Conservation (phyloP, 208 protist genomes). For the Leptomonas pyrrhocoris region DNA sequence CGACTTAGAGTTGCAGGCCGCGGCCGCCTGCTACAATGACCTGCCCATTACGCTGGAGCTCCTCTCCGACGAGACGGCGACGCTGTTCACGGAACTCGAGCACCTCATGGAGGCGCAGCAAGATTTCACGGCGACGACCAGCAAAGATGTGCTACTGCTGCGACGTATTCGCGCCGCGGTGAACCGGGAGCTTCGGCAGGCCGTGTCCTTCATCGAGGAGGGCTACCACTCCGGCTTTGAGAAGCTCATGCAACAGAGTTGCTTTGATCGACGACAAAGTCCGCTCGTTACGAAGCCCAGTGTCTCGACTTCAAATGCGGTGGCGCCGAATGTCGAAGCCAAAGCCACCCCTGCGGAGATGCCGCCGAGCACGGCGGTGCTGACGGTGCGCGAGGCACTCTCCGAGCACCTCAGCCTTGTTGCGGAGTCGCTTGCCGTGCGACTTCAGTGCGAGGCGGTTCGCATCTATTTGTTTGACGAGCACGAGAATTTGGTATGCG, state of each 20-base stretch:
- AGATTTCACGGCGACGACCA: not conserved
- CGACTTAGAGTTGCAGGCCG: slow-evolving; percentile 40
- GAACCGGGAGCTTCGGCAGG: slow-evolving; percentile 75
- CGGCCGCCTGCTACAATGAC: slow-evolving; percentile 51
- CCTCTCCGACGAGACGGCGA: slow-evolving; percentile 61
- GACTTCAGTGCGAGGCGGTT: slow-evolving; percentile 85
- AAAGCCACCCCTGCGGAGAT: not conserved
- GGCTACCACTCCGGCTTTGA: slow-evolving; percentile 82
- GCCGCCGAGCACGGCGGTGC: not conserved
- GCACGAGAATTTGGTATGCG: slow-evolving; percentile 69
- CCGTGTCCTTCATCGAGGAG: slow-evolving; percentile 64
- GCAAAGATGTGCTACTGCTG: slow-evolving; percentile 41
- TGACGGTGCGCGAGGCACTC: slow-evolving; percentile 24
- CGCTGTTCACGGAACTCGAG: slow-evolving; percentile 73
- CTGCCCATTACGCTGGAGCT: slow-evolving; percentile 67
- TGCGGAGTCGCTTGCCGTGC: slow-evolving; percentile 76
- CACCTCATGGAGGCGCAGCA: slow-evolving; percentile 11
- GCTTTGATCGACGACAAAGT: slow-evolving; percentile 1
- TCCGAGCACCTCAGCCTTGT: slow-evolving; percentile 68
- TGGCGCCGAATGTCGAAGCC: not conserved
- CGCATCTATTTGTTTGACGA: slow-evolving; percentile 88
- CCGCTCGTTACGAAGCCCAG: not conserved
- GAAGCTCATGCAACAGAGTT: slow-evolving; percentile 41
- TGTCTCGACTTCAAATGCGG: not conserved
- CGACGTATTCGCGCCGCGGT: slow-evolving; percentile 54